Evolutionary conservation across 805 yeast species (phyloP).

Genomic region (Phaffomyces thermotolerans): DNA sequence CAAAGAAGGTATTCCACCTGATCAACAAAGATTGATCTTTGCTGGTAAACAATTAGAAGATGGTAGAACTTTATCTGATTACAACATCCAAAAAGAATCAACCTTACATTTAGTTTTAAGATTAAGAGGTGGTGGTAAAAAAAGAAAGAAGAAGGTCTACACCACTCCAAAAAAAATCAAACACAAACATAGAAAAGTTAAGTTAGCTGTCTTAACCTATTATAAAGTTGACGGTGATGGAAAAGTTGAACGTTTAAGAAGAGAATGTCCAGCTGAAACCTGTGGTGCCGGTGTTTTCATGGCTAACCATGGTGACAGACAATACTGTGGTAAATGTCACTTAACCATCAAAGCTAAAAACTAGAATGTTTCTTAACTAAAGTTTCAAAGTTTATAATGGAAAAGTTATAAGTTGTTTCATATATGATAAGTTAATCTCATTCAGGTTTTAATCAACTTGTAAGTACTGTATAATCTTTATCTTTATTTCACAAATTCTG

Average conservation of each 20-base stretch:
- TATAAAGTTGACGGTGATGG: constrained; percentile 99
- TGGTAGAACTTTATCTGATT: constrained; percentile 93
- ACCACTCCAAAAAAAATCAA: constrained; percentile 99
- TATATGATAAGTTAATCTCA: not conserved
- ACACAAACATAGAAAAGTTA: constrained; percentile 99
- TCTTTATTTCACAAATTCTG: too few relatives aligned
- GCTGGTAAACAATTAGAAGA: constrained; percentile 98
- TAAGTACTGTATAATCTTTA: not conserved
- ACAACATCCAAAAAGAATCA: constrained; percentile 98
- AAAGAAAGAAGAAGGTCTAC: constrained; percentile 99
- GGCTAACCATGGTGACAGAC: constrained; percentile 98
- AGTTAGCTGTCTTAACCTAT: constrained; percentile 98
- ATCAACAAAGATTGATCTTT: constrained; percentile 93
- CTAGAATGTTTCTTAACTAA: constrained; percentile 19
- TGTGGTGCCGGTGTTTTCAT: constrained; percentile 99
- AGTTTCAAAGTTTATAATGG: not conserved
- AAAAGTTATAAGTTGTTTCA: not conserved
- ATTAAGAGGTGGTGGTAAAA: constrained; percentile 99
- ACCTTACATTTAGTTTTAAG: constrained; percentile 93
- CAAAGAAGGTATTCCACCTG: constrained; percentile 97
- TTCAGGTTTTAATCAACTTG: not conserved
- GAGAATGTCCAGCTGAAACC: constrained; percentile 87
- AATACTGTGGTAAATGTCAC: constrained; percentile 99
- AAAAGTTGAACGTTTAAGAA: constrained; percentile 96
- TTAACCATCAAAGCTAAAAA: constrained; percentile 63